These are phyloP conservation scores for Cucumis cinereus DNA, from an alignment of 306 rosid genomes.

Conservation along the genomic window DNA sequence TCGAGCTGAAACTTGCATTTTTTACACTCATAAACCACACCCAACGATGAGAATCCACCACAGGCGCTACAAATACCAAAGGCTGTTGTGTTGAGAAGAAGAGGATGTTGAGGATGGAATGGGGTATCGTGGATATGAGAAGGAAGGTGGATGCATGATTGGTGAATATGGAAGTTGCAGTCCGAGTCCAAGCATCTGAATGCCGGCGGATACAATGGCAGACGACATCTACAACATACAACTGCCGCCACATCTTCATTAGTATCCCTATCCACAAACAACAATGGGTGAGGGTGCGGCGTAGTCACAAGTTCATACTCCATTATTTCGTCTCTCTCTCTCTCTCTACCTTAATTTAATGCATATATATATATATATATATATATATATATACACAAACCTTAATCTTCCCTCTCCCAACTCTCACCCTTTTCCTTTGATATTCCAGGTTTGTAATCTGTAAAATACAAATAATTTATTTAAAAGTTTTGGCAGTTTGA, in stretches of 20 bases:
- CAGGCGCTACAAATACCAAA: not conserved
- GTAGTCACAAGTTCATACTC: not conserved
- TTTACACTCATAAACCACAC: not conserved
- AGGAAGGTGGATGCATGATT: not conserved
- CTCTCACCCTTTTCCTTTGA: too few species aligned
- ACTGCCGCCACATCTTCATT: not conserved
- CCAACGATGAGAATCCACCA: not conserved
- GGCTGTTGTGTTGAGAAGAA: not conserved
- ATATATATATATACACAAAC: too few species aligned
- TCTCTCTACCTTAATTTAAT: too few species aligned
- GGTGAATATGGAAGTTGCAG: not conserved
- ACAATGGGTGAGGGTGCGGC: not conserved
- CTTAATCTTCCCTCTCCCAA: too few species aligned
- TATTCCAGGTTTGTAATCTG: too few species aligned
- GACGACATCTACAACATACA: not conserved
- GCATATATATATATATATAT: too few species aligned
- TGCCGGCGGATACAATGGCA: not conserved
- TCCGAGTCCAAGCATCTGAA: not conserved
- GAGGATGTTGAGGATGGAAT: not conserved
- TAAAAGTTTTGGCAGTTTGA: too few species aligned
- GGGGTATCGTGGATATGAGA: not conserved
- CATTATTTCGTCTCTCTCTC: too few species aligned
- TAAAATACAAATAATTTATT: too few species aligned
- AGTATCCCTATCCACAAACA: not conserved
- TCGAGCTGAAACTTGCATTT: not conserved